Evolutionary conservation across 2,329 filamentous ascomycete species (phyloP).

Genomic region (Thermomyces lanuginosus): DNA sequence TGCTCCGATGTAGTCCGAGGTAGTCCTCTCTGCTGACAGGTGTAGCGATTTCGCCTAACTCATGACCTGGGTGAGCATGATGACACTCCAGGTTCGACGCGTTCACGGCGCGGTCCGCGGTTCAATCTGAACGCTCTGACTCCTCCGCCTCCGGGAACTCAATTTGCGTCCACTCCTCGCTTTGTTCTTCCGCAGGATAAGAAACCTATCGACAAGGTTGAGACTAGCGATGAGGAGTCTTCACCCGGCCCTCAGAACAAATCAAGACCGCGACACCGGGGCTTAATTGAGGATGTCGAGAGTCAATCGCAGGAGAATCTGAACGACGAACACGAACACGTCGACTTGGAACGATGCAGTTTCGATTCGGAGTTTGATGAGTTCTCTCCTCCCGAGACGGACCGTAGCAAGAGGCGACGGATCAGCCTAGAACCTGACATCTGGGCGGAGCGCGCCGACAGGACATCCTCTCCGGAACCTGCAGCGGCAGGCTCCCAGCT

Average conservation of each 20-base stretch:
- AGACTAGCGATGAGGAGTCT: slow-evolving; percentile 1
- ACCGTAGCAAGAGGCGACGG: slow-evolving; percentile 19
- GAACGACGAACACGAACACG: no score
- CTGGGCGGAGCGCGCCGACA: slow-evolving; percentile 10
- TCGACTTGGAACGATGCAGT: slow-evolving; percentile 1
- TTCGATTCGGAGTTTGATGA: slow-evolving; percentile 15
- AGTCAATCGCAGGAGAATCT: no score
- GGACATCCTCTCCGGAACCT: slow-evolving; percentile 10
- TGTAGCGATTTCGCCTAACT: no score
- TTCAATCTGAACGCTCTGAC: slow-evolving; percentile 4
- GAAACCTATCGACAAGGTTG: neutral
- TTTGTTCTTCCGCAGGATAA: slow-evolving; percentile 4
- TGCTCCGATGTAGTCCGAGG: no score
- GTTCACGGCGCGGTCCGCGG: slow-evolving; percentile 5
- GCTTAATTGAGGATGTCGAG: no score
- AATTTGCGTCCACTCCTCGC: slow-evolving; percentile 6
- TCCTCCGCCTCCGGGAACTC: slow-evolving; percentile 3
- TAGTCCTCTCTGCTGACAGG: no score
- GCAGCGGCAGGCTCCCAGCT: slow-evolving; percentile 2
- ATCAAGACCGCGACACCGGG: no score
- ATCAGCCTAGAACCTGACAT: slow-evolving; percentile 11
- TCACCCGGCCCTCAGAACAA: no score
- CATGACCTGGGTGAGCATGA: no score
- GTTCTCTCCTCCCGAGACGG: slow-evolving; percentile 14
- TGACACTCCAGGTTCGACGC: no score